These are phyloP conservation scores for Viola odorata DNA, from an alignment of 345 rosid species.

Conservation along the genomic window DNA sequence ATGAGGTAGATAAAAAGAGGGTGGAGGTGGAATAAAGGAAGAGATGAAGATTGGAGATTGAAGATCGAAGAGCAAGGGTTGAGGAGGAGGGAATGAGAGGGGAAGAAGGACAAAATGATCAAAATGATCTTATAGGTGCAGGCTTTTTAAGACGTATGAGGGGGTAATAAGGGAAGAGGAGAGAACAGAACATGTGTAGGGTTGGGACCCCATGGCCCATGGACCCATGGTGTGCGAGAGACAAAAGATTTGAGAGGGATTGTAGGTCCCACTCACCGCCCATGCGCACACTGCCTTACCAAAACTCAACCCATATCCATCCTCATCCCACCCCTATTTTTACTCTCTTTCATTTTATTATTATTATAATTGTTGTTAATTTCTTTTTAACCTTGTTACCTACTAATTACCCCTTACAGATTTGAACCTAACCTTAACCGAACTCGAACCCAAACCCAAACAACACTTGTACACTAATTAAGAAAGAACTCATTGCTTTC, in stretches of 20 bases:
- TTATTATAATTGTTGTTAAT: too few species aligned
- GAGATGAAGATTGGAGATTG: slow-evolving; percentile 8
- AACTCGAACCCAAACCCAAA: slow-evolving; percentile 29
- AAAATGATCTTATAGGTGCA: slow-evolving; percentile 18
- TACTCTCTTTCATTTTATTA: too few species aligned
- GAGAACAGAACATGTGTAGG: slow-evolving; percentile 23
- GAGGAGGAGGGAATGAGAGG: neutral
- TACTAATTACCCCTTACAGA: slow-evolving; percentile 13
- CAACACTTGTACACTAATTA: too few species aligned
- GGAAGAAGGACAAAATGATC: neutral
- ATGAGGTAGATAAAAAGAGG: neutral
- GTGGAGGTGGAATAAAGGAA: neutral
- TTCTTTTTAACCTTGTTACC: too few species aligned
- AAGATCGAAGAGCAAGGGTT: slow-evolving; percentile 12
- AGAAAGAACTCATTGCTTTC: too few species aligned
- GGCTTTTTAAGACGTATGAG: slow-evolving; percentile 23
- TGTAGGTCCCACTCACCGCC: slow-evolving; percentile 62
- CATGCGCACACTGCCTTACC: slow-evolving; percentile 70
- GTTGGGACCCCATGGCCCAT: slow-evolving; percentile 15
- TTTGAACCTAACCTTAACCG: slow-evolving; percentile 67
- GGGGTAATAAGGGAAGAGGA: too few species aligned
- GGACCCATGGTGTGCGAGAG: slow-evolving; percentile 33
- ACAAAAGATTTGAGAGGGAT: slow-evolving; percentile 18
- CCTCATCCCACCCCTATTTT: slow-evolving; percentile 28
- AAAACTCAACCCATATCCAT: slow-evolving; percentile 40